Base-by-base conservation (phyloP, 164 flowering plant genomes). In the Stephania cephalantha region DNA sequence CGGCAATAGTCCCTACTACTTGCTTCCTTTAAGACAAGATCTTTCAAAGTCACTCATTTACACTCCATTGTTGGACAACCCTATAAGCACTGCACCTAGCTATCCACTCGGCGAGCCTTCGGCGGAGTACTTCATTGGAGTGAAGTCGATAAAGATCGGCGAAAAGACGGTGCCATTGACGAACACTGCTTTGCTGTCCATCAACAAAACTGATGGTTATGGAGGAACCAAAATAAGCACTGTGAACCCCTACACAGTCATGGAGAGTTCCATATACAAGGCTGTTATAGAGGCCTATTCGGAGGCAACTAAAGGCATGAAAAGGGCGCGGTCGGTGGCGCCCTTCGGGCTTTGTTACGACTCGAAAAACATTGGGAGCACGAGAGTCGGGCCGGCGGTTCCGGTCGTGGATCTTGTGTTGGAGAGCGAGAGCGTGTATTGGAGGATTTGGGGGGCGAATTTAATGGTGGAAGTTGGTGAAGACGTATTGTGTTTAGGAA, bases 221-320 rank as follows among this genome's bases (percentile, higher is more conserved):
- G 85, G 85, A 4, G 87, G 87, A 30, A 85, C 89, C 0, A 85
- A 78, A 55, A 80, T 89, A n/a, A 89, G 89, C 81, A 84, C 89
- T 9, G 75, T 84, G 6, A 11, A 46, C 44, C 90, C 85, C 5
- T 89, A 86, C 82, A 88, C 90, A 0, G 69, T 77, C 0, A 3
- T 89, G 69, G 80, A 89, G 22, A 74, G 79, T 1, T 73, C 86
- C 0, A 85, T 89, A 6, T 89, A 85, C 75, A 77, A 74, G 0
- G 81, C 86, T 6, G 20, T 85, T 1, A 72, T 73, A 0, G 69
- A 71, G 5, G 85, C 87, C 2, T 80, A 82, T 42, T 22, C 50
- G 2, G 18, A 76, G 67, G 22, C 75, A 64, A 71, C 58, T 77
- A 1, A 4, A 4, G 63, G 18, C 18, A 55, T 55, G n/a, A 55